Conservation (phyloP, 208 protist species). For the Vickermania spadyakhi region DNA sequence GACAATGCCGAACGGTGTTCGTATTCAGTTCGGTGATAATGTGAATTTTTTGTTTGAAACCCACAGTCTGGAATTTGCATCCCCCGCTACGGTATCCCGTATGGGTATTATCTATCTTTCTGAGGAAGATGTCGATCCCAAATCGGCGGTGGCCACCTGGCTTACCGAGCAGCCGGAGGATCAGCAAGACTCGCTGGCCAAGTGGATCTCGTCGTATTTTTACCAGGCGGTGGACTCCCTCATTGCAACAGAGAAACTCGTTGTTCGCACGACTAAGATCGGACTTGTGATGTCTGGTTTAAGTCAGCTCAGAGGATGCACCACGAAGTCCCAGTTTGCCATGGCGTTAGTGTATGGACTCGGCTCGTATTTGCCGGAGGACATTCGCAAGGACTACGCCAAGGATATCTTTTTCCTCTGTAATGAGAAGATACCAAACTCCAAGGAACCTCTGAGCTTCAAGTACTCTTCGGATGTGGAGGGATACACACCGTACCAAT, state of each 20-base stretch:
- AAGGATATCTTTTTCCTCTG: slow-evolving; percentile 85
- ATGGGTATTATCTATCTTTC: slow-evolving; percentile 98
- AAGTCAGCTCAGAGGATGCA: slow-evolving; percentile 83
- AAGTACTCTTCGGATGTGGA: slow-evolving; percentile 60
- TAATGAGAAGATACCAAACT: slow-evolving; percentile 73
- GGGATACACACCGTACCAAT: slow-evolving; percentile 68
- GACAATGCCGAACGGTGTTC: slow-evolving; percentile 97
- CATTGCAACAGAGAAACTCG: slow-evolving; percentile 47
- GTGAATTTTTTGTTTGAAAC: slow-evolving; percentile 99
- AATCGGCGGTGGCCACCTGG: slow-evolving; percentile 90
- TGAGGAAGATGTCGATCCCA: slow-evolving; percentile 93
- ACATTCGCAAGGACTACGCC: slow-evolving; percentile 78
- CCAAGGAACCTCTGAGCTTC: slow-evolving; percentile 84
- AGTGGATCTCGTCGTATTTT: slow-evolving; percentile 92
- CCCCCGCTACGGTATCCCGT: slow-evolving; percentile 94
- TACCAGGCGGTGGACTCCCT: slow-evolving; percentile 89
- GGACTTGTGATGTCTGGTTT: slow-evolving; percentile 92
- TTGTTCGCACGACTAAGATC: slow-evolving; percentile 88
- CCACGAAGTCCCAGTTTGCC: slow-evolving; percentile 86
- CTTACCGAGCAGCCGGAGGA: slow-evolving; percentile 79
- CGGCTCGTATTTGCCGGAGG: slow-evolving; percentile 86
- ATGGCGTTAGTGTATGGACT: slow-evolving; percentile 91
- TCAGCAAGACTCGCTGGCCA: slow-evolving; percentile 31
- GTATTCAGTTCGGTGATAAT: slow-evolving; percentile 97
- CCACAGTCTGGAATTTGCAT: slow-evolving; percentile 96